Evolutionary conservation across 164 flowering plant species (phyloP).

Genomic region (Chimonanthus praecox): DNA sequence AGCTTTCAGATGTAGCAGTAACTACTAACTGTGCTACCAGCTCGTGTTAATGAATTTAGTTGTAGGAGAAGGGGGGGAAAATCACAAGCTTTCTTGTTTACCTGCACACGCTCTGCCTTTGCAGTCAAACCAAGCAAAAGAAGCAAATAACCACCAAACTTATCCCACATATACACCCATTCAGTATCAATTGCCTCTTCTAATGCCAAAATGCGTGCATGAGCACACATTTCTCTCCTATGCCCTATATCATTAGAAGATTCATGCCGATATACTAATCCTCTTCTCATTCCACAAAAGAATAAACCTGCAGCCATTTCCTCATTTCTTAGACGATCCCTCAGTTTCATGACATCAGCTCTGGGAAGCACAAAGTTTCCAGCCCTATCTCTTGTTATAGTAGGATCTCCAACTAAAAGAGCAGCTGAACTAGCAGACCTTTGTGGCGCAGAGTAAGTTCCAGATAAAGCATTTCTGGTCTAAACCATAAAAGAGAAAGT

Average conservation of each 20-base stretch:
- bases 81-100: slow-evolving; percentile 12
- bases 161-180: slow-evolving; percentile 99
- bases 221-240: slow-evolving; percentile 96
- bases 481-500: slow-evolving; percentile 20
- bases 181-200: slow-evolving; percentile 99
- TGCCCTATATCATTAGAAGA: slow-evolving; percentile 57
- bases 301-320: slow-evolving; percentile 85
- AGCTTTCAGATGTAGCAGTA: no score
- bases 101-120: slow-evolving; percentile 96
- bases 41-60: no score
- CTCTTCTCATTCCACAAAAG: slow-evolving; percentile 40
- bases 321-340: slow-evolving; percentile 93
- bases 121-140: slow-evolving; percentile 97
- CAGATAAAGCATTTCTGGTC: slow-evolving; percentile 98
- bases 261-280: slow-evolving; percentile 46
- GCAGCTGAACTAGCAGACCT: slow-evolving; percentile 99
- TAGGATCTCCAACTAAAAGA: slow-evolving; percentile 94
- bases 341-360: slow-evolving; percentile 92
- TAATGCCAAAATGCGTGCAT: slow-evolving; percentile 93
- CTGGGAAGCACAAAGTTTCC: slow-evolving; percentile 98
- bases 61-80: no score
- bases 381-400: slow-evolving; percentile 74
- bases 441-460: slow-evolving; percentile 99
- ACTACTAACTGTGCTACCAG: no score
- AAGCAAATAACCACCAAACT: slow-evolving; percentile 97